Evolutionary conservation across 2,329 filamentous ascomycete species (phyloP), one percentile per base, ranked within the genome.

Genomic region (Cercospora zeina): DNA sequence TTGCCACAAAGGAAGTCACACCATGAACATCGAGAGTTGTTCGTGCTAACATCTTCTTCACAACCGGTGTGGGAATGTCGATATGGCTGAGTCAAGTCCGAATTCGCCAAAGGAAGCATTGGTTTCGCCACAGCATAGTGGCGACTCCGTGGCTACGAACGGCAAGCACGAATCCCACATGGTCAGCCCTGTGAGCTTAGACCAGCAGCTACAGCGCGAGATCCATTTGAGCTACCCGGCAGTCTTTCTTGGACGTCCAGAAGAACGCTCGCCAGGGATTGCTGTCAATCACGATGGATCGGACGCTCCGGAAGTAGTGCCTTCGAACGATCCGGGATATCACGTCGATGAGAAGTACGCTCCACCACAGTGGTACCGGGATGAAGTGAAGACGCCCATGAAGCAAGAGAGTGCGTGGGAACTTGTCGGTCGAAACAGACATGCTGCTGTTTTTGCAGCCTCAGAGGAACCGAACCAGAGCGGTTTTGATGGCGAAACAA

Each of bases 221-320:
- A 49, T 7, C 24, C 24, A 58, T 21, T 31, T 58, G 7, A 47
- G 55, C 55, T 36, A 49, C 42, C 19, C 55, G n/a, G 55, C 49
- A 34, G 16, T 49, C 24, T 47, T 49, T 34, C 16, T 34, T 24
- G 54, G n/a, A 14, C 39, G n/a, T 13, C 37, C 1, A 8, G 27
- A 34, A 10, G 54, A 57, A 13, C 39, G 39, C 51, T 54, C 51
- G 2, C 51, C 51, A 3, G 51, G 39, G 13, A 30, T 54, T 14
- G 31, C 39, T 6, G 2, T n/a, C 10, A 21, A 24, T 54, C 51
- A 31, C 51, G 51, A 54, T 39, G 51, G 31, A 9, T 33, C 51
- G 10, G 51, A 54, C n/a, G 27, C n/a, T 19, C 37, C 54, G 11
- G 27, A 57, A 16, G 39, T 47, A 21, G 36, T 13, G 8, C 27